Conservation (phyloP, 768 basidiomycete genomes). For the Hortiboletus campestris region DNA sequence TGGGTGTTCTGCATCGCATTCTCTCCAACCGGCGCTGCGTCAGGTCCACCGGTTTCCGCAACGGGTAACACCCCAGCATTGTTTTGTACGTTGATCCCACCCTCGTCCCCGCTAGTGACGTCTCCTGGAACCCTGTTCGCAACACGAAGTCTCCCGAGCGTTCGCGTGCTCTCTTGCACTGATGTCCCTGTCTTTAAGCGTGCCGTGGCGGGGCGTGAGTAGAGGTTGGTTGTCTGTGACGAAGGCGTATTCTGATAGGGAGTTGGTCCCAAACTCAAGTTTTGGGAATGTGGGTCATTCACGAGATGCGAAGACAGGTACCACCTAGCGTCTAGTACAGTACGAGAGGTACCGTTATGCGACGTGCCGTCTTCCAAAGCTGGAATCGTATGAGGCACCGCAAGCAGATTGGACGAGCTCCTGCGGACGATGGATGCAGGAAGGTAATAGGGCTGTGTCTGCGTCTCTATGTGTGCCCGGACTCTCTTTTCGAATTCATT, state of each 20-base stretch:
- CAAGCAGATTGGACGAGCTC: slow-evolving; percentile 18
- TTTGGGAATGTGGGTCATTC: slow-evolving; percentile 1
- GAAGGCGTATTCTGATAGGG: neutral
- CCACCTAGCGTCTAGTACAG: neutral
- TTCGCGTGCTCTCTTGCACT: slow-evolving; percentile 32
- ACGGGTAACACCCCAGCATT: neutral
- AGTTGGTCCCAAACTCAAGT: slow-evolving; percentile 1
- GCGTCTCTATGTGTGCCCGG: slow-evolving; percentile 8
- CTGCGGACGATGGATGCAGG: slow-evolving; percentile 23
- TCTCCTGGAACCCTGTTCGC: slow-evolving; percentile 51
- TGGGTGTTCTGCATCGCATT: neutral
- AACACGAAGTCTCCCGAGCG: slow-evolving; percentile 47
- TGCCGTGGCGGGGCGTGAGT: slow-evolving; percentile 12
- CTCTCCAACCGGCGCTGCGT: neutral
- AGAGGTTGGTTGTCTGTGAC: neutral
- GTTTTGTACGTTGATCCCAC: slow-evolving; percentile 17
- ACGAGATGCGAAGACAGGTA: neutral
- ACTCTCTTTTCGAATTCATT: slow-evolving; percentile 2
- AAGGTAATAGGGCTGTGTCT: slow-evolving; percentile 23
- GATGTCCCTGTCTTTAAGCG: slow-evolving; percentile 19
- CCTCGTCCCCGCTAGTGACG: slow-evolving; percentile 34
- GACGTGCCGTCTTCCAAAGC: neutral
- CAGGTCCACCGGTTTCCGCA: neutral
- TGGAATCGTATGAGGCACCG: slow-evolving; percentile 15
- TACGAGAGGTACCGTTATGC: slow-evolving; percentile 3